Base-by-base conservation (phyloP, 176 grass and related monocot species). In the Leersia perrieri region DNA sequence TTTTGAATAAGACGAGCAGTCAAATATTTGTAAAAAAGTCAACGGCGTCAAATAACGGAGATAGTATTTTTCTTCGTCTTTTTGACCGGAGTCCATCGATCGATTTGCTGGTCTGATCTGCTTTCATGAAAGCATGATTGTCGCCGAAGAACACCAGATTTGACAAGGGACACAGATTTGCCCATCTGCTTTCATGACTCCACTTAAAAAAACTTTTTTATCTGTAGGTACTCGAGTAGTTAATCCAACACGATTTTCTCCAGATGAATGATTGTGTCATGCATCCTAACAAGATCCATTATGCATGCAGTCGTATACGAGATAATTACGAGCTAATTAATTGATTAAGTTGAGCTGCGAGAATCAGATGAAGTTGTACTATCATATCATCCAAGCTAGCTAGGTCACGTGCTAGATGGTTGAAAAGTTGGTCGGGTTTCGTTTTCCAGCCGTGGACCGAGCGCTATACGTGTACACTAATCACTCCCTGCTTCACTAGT, bases 351-450 rank as follows among this genome's bases (percentile, higher is more conserved):
- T 60, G 63, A 49, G 53, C 13, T 36, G 14, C 58, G 22, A 75
- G 49, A 68, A 29, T 74, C 29, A 3, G 36, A 16, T 3, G 22
- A 41, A 9, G 20, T 3, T 5, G 71, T 36, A 34, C 47, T 26
- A 13, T 35, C 10, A 15, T 0, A 12, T 22, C 73, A 83, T 60
- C 49, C 12, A n/a, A n/a, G n/a, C n/a, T n/a, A n/a, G n/a, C n/a
- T n/a, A n/a, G 68, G 78, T 67, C 3, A 29, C 77, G 77, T 87
- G 70, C 62, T 49, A 45, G 61, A 32, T 35, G 61, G 68, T 40
- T 15, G 36, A 20, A 74, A 38, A 61, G 49, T 18, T 31, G 75
- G 38, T 32, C 16, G 49, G 62, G 38, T 14, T 68, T 67, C 80
- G 47, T 73, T 83, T 60, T 88, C 74, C 66, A 57, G 41, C 13